Evolutionary conservation across 148 eudicot genomes (phyloP), one percentile per base, ranked within the genome.

Genomic region (Camellia granthamiana): DNA sequence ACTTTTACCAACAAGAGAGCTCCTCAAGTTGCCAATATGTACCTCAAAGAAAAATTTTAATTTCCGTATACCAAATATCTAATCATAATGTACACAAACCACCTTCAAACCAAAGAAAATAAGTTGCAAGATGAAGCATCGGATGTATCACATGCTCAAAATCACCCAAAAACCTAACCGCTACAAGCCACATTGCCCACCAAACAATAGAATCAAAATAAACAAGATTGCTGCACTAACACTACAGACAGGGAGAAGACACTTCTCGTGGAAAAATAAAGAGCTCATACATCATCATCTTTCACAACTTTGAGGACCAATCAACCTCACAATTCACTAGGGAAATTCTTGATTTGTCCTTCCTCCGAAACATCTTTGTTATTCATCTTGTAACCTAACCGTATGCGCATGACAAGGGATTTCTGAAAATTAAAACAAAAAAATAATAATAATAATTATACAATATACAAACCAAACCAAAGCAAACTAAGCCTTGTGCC

Each of bases 331-430:
- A 95, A 87, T 72, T 81, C 90, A 51, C 78, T 91, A 16, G 99
- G 99, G 86, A 95, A 92, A 77, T 93, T 93, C 83, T 79, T 95
- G 86, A 95, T 89, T 86, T 92, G 97, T 16, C 99, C 99, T 88
- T 95, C 92, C 88, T 95, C 99, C 85, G 90, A 79, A 51, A 85
- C 81, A 69, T 92, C 99, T 87, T 92, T 89, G 77, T 85, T 88
- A 56, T 93, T 83, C 46, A 85, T 78, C 88, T 90, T 95, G 89
- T 92, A 95, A 44, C 82, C 83, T 83, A 93, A 92, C 80, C 99
- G 87, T 81, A 95, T 71, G 70, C 99, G 97, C 99, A 95, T 95
- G 72, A 92, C 94, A 72, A 95, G 90, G 81, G 97, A 81, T 93
- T 93, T 95, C 99, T 95, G 97, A 60, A 75, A 64, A 72, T 8